phyloP scores from a whole-genome alignment of 2,329 filamentous ascomycete species.

The Mycosphaerella arachidis region DNA sequence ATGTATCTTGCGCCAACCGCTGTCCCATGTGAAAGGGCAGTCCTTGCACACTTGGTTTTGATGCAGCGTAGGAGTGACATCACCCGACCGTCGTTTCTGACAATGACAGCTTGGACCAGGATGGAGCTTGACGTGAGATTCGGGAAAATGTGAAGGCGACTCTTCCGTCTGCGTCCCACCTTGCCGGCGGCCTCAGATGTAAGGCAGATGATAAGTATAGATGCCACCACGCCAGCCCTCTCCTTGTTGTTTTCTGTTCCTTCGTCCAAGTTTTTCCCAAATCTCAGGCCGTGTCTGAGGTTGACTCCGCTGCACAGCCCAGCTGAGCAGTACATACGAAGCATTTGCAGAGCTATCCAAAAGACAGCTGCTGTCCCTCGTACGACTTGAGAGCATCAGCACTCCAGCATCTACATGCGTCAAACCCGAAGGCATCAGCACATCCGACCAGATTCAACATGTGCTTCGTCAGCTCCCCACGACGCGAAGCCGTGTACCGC shows the following conservation, averaged over 20 bases:
- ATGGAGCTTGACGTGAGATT: background rate
- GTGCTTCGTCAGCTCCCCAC: constrained; percentile 29
- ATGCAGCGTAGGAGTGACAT: background rate
- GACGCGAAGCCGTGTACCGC: constrained; percentile 18
- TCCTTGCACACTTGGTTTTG: background rate
- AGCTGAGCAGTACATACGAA: background rate
- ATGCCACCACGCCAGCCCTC: background rate
- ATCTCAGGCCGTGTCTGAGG: background rate
- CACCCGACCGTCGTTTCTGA: background rate
- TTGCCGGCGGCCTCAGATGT: background rate
- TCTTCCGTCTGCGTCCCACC: background rate
- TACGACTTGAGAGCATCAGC: no score
- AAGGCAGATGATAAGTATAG: background rate
- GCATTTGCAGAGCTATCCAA: no score
- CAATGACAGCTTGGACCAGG: background rate
- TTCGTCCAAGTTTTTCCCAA: background rate
- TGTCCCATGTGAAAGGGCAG: background rate
- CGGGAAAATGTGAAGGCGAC: background rate
- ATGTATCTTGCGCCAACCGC: background rate
- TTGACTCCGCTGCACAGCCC: background rate
- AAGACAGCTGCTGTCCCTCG: no score
- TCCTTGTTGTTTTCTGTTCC: background rate
- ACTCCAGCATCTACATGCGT: no score
- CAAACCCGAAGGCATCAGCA: no score
- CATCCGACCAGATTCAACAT: constrained; percentile 12